These are phyloP conservation scores for Medakamo hakoo DNA, from an alignment of 139 green algal species.

Conservation along the genomic window DNA sequence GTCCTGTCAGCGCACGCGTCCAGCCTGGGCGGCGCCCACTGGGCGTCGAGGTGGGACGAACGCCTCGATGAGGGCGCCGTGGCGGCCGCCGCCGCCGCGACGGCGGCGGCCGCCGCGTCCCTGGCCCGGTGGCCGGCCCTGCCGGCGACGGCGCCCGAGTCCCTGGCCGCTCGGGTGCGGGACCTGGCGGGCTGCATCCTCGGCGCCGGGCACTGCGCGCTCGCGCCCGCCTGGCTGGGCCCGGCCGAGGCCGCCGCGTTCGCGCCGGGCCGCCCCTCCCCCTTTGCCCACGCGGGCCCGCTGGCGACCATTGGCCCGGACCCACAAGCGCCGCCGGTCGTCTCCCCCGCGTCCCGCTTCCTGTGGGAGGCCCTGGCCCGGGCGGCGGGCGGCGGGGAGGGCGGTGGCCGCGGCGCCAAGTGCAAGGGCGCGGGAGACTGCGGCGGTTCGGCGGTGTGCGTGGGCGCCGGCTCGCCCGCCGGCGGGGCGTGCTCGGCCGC, in stretches of 20 bases:
- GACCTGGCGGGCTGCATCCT: neutral
- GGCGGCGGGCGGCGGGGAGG: no score
- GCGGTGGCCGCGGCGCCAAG: no score
- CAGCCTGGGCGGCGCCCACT: neutral
- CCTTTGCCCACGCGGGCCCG: neutral
- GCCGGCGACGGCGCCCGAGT: neutral
- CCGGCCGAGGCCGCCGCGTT: no score
- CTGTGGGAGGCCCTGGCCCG: neutral
- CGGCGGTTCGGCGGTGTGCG: neutral
- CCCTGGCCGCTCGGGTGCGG: neutral
- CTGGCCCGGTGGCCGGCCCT: no score
- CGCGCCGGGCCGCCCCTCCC: no score
- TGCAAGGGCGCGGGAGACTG: neutral
- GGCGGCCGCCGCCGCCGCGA: no score
- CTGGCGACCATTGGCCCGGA: neutral
- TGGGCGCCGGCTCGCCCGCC: neutral
- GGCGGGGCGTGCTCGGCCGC: neutral
- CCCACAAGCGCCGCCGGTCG: neutral
- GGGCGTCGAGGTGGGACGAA: neutral
- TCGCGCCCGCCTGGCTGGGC: neutral
- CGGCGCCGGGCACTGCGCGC: neutral
- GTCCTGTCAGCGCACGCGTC: neutral
- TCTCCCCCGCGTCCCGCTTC: neutral
- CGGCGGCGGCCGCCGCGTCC: no score
- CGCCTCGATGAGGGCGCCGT: neutral